Base-by-base conservation (phyloP, 371 early-diverging fungal species). In the Actinomortierella wolfii region DNA sequence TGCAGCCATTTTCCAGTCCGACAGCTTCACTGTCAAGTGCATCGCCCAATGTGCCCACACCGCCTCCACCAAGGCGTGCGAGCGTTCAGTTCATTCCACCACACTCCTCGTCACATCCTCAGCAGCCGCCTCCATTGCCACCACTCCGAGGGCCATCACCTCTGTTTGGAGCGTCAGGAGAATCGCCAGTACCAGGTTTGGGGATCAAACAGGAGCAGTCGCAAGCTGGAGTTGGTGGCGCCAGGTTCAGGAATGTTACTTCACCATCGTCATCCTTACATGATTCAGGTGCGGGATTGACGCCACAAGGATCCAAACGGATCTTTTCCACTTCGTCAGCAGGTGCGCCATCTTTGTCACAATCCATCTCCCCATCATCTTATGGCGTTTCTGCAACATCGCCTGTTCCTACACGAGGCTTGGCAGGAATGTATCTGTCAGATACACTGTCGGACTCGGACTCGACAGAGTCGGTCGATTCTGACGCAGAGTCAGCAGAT, bases 391-490 rank as follows among this genome's bases (percentile, higher is more conserved):
- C 51, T 17, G 42, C 65, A 46, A 66, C 73, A 24, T 62, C 59
- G 41, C 67, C 63, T 23, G 56, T 49, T 0, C 62, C 66, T n/a
- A 66, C 65, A 23, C 61, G 66, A 48, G 73, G 58, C 24, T 34
- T 62, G 29, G 59, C 73, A 39, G 57, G 40, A 25, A 71, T 56
- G 57, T 66, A 71, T 17, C 41, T 71, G 42, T 66, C 66, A n/a
- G 73, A 71, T 44, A 58, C 66, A 28, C 66, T 66, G 47, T 66
- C 73, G 23, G 73, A 71, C 47, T 62, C 66, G 26, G 73, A 71
- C 29, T 66, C 26, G 51, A 71, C 34, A 34, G 34, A 4, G 11
- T 34, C 34, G 11, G 34, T 11, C 34, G 34, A 34, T 34, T 34
- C 34, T 11, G 34, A 34, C 34, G 4, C 11, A 11, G 34, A 34